A percentile compares a stretch with the other conserved stretches of the same genome.
These are phyloP conservation scores for Waltiozyma sp. DNA, from an alignment of 1,139 yeast genomes.

Conservation along the genomic window DNA sequence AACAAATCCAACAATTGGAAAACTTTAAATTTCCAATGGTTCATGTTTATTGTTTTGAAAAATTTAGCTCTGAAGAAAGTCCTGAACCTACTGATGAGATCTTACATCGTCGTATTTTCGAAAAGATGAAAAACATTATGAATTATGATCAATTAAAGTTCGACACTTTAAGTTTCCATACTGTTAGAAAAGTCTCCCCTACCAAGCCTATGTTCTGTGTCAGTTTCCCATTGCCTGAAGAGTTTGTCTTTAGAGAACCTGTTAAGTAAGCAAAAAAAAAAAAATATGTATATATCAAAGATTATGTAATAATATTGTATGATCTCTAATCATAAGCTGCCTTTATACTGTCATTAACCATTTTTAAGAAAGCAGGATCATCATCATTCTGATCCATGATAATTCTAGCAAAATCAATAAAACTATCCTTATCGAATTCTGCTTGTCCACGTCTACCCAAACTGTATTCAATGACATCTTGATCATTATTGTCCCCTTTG, in stretches of 20 bases:
- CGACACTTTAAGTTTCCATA: constrained; percentile 48
- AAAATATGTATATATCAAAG: no score
- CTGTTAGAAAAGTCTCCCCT: constrained; percentile 91
- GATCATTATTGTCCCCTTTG: constrained; percentile 13
- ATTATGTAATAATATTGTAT: no score
- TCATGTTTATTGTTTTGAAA: constrained; percentile 90
- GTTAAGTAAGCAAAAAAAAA: background rate
- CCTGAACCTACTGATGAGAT: constrained; percentile 61
- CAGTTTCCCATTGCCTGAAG: constrained; percentile 64
- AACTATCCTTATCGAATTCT: constrained; percentile 23
- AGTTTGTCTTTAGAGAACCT: constrained; percentile 47
- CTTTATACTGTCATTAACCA: background rate
- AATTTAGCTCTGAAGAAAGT: constrained; percentile 59
- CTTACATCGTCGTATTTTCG: constrained; percentile 50
- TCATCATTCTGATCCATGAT: constrained; percentile 17
- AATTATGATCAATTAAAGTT: constrained; percentile 36
- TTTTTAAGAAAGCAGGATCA: background rate
- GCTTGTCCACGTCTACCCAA: constrained; percentile 25
- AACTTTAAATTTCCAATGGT: constrained; percentile 60
- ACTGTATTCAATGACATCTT: constrained; percentile 23
- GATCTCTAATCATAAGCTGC: background rate
- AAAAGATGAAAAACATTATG: constrained; percentile 44
- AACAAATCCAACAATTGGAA: constrained; percentile 25
- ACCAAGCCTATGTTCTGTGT: constrained; percentile 95
- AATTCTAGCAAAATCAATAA: constrained; percentile 21